These are phyloP conservation scores for Tetragonia tetragonoides DNA, from an alignment of 148 eudicot species.

Conservation along the genomic window DNA sequence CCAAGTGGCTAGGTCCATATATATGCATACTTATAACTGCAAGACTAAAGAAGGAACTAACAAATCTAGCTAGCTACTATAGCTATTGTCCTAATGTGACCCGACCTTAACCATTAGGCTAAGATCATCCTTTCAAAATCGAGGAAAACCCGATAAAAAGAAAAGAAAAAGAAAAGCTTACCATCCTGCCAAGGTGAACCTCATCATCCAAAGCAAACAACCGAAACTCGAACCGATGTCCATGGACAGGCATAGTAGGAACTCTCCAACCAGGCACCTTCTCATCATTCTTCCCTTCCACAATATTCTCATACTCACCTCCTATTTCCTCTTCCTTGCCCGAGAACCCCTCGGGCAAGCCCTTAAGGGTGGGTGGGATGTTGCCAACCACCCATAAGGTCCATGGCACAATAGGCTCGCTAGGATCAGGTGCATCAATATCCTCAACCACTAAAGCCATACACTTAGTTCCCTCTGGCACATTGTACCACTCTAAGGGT, in stretches of 20 bases:
- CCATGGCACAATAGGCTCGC: slow-evolving; percentile 59
- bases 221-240: slow-evolving; percentile 71
- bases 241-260: slow-evolving; percentile 46
- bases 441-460: slow-evolving; percentile 71
- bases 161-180: neutral
- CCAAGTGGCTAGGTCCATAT: no score
- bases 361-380: slow-evolving; percentile 61
- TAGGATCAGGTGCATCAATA: slow-evolving; percentile 60
- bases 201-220: slow-evolving; percentile 72
- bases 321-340: slow-evolving; percentile 50
- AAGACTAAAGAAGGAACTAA: no score
- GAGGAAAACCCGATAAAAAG: no score
- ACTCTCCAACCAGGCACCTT: slow-evolving; percentile 70
- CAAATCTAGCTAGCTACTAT: no score
- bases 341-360: slow-evolving; percentile 73
- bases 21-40: no score
- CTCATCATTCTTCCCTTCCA: slow-evolving; percentile 62
- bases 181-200: slow-evolving; percentile 63
- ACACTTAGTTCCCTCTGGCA: slow-evolving; percentile 52
- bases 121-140: no score
- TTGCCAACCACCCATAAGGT: slow-evolving; percentile 65
- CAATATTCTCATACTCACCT: slow-evolving; percentile 42
- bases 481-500: slow-evolving; percentile 68
- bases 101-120: no score
- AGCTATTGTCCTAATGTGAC: no score